Percentiles rank a stretch among this genome's conserved stretches.
These are phyloP conservation scores for Phellinidium pouzarii DNA, from an alignment of 1,284 basidiomycete genomes.

Conservation along the genomic window DNA sequence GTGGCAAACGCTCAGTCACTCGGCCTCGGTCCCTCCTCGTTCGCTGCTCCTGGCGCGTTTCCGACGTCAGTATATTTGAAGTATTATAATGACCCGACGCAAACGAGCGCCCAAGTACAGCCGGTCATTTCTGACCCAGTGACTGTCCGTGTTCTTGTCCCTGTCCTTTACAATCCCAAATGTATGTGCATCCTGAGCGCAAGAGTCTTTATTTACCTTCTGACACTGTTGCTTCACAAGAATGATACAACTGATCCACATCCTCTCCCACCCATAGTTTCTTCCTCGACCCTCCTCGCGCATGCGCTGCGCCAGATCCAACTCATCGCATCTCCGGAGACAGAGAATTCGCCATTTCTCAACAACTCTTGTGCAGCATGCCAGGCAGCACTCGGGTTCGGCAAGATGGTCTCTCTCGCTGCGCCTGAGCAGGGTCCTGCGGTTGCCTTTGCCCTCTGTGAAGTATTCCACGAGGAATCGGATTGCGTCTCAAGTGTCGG, in stretches of 20 bases:
- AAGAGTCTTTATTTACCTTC: background rate
- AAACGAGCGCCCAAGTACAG: conserved; percentile 59
- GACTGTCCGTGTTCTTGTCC: conserved; percentile 48
- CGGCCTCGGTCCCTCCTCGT: conserved; percentile 37
- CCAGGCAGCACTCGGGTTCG: conserved; percentile 52
- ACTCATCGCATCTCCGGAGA: conserved; percentile 35
- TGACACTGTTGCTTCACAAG: conserved; percentile 24
- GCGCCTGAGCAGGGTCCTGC: conserved; percentile 55
- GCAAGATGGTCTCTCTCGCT: conserved; percentile 59
- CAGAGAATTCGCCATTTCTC: conserved; percentile 40
- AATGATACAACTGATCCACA: conserved; percentile 59
- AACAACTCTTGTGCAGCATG: conserved; percentile 55
- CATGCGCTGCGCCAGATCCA: conserved; percentile 49
- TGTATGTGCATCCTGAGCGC: conserved; percentile 25
- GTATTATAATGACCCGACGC: conserved; percentile 69
- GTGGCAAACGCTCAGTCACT: background rate
- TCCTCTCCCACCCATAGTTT: conserved; percentile 50
- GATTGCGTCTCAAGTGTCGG: conserved; percentile 45
- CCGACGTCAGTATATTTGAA: conserved; percentile 52
- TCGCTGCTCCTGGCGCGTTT: conserved; percentile 55
- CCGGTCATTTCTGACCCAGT: conserved; percentile 66
- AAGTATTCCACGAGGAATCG: conserved; percentile 48
- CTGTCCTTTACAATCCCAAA: conserved; percentile 53
- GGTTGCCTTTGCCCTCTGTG: conserved; percentile 54
- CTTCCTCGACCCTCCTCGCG: conserved; percentile 36